Evolutionary conservation across 495 filamentous ascomycete species (phyloP), one percentile per base, ranked within the genome.

Genomic region (Tuber umbilicatum): DNA sequence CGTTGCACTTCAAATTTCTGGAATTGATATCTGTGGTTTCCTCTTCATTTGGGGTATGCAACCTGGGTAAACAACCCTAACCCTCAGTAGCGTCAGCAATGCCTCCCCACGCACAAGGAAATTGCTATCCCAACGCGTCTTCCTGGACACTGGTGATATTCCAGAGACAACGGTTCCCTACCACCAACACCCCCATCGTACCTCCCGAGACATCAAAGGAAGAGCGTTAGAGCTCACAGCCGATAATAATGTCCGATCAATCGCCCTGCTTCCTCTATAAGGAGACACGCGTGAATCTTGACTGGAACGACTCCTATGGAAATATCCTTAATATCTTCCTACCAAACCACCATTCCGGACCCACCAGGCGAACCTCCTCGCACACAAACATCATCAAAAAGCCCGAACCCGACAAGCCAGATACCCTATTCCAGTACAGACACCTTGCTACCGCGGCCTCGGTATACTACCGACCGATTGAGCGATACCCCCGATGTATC

Each of bases 231-330:
- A 64, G 12, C 27, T 64, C 27, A 64, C 27, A 64, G 27, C 55
- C 14, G 14, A 35, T 27, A 68, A 67, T 17, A n/a, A 82, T 81
- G 77, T 70, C 71, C 31, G 80, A 78, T 37, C 73, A 74, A 78
- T 74, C 76, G n/a, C 81, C 83, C 74, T 82, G 80, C 70, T 86
- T 86, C 79, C 85, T 93, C 78, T 94, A 92, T 86, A 94, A 93
- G 83, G 94, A 97, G 85, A 91, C 92, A 80, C 89, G 93, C 80
- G 84, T 97, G 75, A 91, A 93, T 77, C 87, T 95, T 72, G 91
- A 94, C 82, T 90, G 93, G 39, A 86, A 90, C 35, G 78, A 81
- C 41, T 77, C 78, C 69, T 90, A 87, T 74, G 85, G 88, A 79
- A 86, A 87, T 74, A 90, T 91, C 55, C 87, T 90, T 76, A 89